Conservation (phyloP, 2,329 filamentous ascomycete genomes). For the Botrytis elliptica region DNA sequence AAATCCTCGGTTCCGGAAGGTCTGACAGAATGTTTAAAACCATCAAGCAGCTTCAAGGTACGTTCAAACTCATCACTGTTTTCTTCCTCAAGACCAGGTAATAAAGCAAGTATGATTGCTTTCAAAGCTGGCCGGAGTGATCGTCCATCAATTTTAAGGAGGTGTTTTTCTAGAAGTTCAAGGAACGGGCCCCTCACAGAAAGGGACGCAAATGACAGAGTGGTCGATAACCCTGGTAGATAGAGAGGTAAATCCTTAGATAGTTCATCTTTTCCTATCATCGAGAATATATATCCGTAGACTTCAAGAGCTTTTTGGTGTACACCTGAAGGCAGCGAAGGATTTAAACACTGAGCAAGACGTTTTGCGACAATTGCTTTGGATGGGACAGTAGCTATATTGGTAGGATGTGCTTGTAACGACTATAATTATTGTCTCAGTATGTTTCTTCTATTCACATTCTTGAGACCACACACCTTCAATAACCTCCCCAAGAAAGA, state of each 20-base stretch:
- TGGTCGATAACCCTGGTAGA: slow-evolving; percentile 83
- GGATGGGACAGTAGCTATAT: slow-evolving; percentile 71
- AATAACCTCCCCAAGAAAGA: slow-evolving; percentile 88
- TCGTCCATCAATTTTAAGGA: slow-evolving; percentile 68
- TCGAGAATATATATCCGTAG: slow-evolving; percentile 83
- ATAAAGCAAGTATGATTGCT: slow-evolving; percentile 80
- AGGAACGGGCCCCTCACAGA: slow-evolving; percentile 85
- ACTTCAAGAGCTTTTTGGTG: slow-evolving; percentile 97
- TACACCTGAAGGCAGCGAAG: slow-evolving; percentile 87
- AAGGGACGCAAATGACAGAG: slow-evolving; percentile 90
- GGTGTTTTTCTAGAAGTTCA: slow-evolving; percentile 75
- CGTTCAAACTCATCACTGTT: slow-evolving; percentile 96
- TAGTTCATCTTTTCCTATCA: slow-evolving; percentile 78
- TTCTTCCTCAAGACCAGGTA: slow-evolving; percentile 92
- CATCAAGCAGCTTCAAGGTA: slow-evolving; percentile 74
- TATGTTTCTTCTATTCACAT: slow-evolving; percentile 22
- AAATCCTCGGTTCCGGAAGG: slow-evolving; percentile 51
- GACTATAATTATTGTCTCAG: slow-evolving; percentile 55
- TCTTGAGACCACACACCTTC: slow-evolving; percentile 59
- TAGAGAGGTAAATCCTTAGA: slow-evolving; percentile 83
- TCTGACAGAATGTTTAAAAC: slow-evolving; percentile 68
- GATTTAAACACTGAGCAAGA: slow-evolving; percentile 91
- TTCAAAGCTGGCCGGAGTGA: slow-evolving; percentile 85
- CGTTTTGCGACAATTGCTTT: slow-evolving; percentile 84
- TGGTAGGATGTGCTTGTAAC: slow-evolving; percentile 78